A percentile compares a stretch with the other conserved stretches of the same genome.
Evolutionary conservation across 768 basidiomycete species (phyloP).

Genomic region (Pilatotrama ljubarskyi): DNA sequence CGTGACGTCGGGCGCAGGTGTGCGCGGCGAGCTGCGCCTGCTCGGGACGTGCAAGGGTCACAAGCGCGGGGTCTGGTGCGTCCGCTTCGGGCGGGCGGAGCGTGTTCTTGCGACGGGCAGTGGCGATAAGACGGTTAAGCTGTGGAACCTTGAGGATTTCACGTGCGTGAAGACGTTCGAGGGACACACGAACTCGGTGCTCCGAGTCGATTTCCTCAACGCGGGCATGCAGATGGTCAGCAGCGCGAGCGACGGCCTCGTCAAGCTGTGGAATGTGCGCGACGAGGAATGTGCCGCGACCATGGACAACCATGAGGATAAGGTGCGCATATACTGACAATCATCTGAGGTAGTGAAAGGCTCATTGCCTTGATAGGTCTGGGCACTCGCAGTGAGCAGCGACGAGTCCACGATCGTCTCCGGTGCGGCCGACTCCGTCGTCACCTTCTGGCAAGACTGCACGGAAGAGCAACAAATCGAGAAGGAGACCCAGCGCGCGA

Average conservation of each 20-base stretch:
- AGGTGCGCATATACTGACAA: slow-evolving; percentile 51
- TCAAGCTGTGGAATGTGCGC: slow-evolving; percentile 92
- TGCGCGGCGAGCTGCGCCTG: slow-evolving; percentile 70
- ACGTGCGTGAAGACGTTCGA: slow-evolving; percentile 96
- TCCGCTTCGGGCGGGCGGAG: slow-evolving; percentile 83
- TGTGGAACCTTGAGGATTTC: slow-evolving; percentile 95
- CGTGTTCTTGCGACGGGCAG: slow-evolving; percentile 89
- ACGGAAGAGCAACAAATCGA: slow-evolving; percentile 81
- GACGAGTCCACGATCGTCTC: slow-evolving; percentile 89
- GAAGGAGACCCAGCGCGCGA: slow-evolving; percentile 69
- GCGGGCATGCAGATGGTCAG: slow-evolving; percentile 84
- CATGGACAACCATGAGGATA: slow-evolving; percentile 97
- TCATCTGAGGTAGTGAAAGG: neutral
- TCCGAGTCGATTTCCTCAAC: slow-evolving; percentile 89
- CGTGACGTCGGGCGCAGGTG: slow-evolving; percentile 31
- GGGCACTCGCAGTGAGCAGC: slow-evolving; percentile 83
- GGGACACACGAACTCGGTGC: slow-evolving; percentile 95
- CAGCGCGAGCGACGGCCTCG: slow-evolving; percentile 89
- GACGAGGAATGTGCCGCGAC: slow-evolving; percentile 87
- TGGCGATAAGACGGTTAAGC: slow-evolving; percentile 90
- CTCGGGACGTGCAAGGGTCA: slow-evolving; percentile 93
- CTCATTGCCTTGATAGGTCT: slow-evolving; percentile 61
- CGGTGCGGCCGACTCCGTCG: slow-evolving; percentile 92
- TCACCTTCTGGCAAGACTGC: slow-evolving; percentile 96
- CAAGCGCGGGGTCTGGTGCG: slow-evolving; percentile 95